These are phyloP conservation scores for Penicillium olsonii DNA, from an alignment of 2,329 filamentous ascomycete genomes.

Conservation along the genomic window DNA sequence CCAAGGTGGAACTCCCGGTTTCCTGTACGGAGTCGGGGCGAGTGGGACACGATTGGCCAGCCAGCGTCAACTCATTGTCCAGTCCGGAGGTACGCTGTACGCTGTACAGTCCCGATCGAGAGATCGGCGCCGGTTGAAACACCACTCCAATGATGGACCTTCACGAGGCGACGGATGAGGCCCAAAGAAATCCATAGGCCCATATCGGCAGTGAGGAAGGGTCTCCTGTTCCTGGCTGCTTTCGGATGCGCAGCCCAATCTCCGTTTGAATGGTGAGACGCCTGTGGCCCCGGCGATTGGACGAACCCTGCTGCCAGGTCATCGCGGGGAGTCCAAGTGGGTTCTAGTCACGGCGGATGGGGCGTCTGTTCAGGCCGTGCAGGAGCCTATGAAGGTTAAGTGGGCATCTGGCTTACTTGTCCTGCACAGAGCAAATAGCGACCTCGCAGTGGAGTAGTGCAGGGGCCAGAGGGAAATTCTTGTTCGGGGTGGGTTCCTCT, in stretches of 20 bases:
- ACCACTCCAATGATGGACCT: background rate
- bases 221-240: slow-evolving; percentile 9
- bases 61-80: slow-evolving; percentile 2
- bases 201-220: background rate
- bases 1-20: slow-evolving; percentile 6
- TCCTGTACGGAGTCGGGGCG: slow-evolving; percentile 6
- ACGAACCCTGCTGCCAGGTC: slow-evolving; percentile 21
- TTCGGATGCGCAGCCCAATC: slow-evolving; percentile 15
- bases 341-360: slow-evolving; percentile 10
- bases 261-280: slow-evolving; percentile 6
- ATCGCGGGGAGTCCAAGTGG: slow-evolving; percentile 23
- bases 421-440: slow-evolving; percentile 14
- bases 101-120: slow-evolving; percentile 9
- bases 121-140: slow-evolving; percentile 27
- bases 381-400: slow-evolving; percentile 5
- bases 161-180: background rate
- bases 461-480: background rate
- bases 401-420: slow-evolving; percentile 6
- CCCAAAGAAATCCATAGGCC: background rate
- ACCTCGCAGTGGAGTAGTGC: slow-evolving; percentile 2
- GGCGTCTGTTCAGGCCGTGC: slow-evolving; percentile 7
- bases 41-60: slow-evolving; percentile 10
- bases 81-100: slow-evolving; percentile 1
- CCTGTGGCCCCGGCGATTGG: slow-evolving; percentile 8
- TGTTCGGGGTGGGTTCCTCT: background rate